Evolutionary conservation across 2,329 filamentous ascomycete species (phyloP).

Genomic region (Fusarium torulosum): DNA sequence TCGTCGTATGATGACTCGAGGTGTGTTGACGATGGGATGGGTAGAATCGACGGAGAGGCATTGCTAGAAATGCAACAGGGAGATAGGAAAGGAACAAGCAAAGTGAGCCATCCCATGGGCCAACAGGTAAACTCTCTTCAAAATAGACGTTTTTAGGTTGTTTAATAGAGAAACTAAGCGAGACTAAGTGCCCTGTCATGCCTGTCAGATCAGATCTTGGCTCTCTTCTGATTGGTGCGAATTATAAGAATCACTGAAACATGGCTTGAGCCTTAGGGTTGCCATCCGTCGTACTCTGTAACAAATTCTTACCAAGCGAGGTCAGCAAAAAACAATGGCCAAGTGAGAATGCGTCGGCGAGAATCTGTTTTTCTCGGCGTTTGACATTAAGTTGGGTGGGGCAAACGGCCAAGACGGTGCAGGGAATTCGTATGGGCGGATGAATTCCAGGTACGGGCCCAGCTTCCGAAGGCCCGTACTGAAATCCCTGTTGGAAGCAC

Average conservation of each 20-base stretch:
- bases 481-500: constrained; percentile 3
- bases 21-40: no score
- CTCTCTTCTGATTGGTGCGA: constrained; percentile 18
- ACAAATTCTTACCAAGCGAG: constrained; percentile 10
- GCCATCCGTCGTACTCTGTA: constrained; percentile 20
- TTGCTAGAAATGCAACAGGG: not conserved
- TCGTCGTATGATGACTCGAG: not conserved
- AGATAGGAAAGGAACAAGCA: not conserved
- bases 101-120: no score
- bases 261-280: constrained; percentile 1
- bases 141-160: constrained; percentile 16
- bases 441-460: constrained; percentile 3
- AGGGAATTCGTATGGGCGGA: constrained; percentile 3
- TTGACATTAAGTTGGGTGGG: constrained; percentile 7
- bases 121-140: not conserved
- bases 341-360: not conserved
- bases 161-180: constrained; percentile 1
- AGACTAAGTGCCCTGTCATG: not conserved
- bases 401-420: not conserved
- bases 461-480: not conserved
- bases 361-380: constrained; percentile 19
- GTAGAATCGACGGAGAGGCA: not conserved
- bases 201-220: not conserved
- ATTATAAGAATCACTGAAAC: constrained; percentile 14
- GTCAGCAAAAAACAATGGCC: not conserved